phyloP scores from a whole-genome alignment of 2,329 filamentous ascomycete species.

The Trichophyton benhamiae region DNA sequence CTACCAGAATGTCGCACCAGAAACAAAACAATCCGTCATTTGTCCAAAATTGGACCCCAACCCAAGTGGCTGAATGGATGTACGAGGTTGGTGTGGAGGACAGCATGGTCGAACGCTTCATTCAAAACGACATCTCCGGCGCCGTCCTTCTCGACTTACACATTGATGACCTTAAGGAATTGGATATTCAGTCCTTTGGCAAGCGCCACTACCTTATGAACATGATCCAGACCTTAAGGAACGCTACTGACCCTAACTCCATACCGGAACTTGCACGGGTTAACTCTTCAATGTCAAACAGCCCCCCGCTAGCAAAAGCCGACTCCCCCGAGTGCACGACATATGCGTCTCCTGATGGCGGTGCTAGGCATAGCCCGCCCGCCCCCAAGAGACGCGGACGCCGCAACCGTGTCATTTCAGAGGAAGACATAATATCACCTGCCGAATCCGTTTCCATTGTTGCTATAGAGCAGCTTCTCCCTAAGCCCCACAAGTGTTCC shows the following conservation, averaged over 20 bases:
- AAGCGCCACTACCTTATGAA: constrained; percentile 51
- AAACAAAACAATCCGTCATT: constrained; percentile 19
- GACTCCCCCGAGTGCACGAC: constrained; percentile 1
- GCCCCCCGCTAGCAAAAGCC: background rate
- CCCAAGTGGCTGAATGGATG: constrained; percentile 56
- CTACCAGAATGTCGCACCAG: constrained; percentile 15
- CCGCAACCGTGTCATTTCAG: constrained; percentile 12
- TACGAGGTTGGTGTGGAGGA: constrained; percentile 67
- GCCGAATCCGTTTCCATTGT: constrained; percentile 82
- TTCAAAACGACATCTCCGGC: constrained; percentile 85
- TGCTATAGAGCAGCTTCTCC: constrained; percentile 79
- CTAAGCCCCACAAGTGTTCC: constrained; percentile 73
- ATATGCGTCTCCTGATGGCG: constrained; percentile 6
- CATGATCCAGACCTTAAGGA: constrained; percentile 40
- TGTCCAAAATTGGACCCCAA: constrained; percentile 23
- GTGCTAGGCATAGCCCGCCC: background rate
- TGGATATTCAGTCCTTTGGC: constrained; percentile 51
- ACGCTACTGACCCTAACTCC: constrained; percentile 20
- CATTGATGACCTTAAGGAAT: constrained; percentile 62
- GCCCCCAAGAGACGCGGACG: constrained; percentile 17
- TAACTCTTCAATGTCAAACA: constrained; percentile 9
- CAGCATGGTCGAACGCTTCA: constrained; percentile 66
- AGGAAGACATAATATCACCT: constrained; percentile 57
- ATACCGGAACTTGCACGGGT: constrained; percentile 17
- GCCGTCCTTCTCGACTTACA: constrained; percentile 79